These are phyloP conservation scores for Theobroma cacao DNA, from an alignment of 345 rosid genomes.

Conservation along the genomic window DNA sequence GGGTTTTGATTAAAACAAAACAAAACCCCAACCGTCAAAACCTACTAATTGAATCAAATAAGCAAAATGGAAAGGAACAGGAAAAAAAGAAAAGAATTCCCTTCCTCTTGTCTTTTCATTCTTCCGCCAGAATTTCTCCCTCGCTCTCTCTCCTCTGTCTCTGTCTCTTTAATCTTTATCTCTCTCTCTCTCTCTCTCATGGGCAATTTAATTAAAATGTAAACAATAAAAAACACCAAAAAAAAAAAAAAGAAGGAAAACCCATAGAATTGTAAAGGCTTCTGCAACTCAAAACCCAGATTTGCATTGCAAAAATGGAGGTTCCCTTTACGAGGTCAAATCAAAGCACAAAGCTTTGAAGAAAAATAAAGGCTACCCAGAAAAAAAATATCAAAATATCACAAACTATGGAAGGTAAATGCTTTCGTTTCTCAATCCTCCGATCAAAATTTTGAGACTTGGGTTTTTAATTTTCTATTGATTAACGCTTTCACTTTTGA, in stretches of 20 bases:
- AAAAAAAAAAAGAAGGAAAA: not conserved
- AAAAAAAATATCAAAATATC: not conserved
- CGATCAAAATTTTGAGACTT: conserved; percentile 11
- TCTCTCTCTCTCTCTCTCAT: not conserved
- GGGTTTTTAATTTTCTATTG: not conserved
- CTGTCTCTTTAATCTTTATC: too few species aligned
- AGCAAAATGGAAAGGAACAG: not conserved
- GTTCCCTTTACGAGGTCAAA: conserved; percentile 22
- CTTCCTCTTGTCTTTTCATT: not conserved
- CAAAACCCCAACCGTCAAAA: conserved; percentile 7
- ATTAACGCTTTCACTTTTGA: not conserved
- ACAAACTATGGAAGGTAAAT: conserved; percentile 36
- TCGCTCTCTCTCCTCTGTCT: not conserved
- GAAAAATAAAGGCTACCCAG: not conserved
- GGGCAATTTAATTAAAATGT: conserved; percentile 5
- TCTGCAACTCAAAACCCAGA: conserved; percentile 8
- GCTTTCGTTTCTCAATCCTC: conserved; percentile 6
- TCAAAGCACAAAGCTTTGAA: conserved; percentile 7
- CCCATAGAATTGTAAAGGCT: not conserved
- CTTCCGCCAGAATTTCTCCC: not conserved
- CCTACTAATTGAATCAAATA: conserved; percentile 3
- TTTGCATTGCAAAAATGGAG: conserved; percentile 20
- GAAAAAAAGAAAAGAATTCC: not conserved
- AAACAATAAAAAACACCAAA: not conserved
- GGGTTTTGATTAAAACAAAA: conserved; percentile 12